Base-by-base conservation (phyloP, 2,329 filamentous ascomycete species). In the Paraconiothyrium brasiliense region DNA sequence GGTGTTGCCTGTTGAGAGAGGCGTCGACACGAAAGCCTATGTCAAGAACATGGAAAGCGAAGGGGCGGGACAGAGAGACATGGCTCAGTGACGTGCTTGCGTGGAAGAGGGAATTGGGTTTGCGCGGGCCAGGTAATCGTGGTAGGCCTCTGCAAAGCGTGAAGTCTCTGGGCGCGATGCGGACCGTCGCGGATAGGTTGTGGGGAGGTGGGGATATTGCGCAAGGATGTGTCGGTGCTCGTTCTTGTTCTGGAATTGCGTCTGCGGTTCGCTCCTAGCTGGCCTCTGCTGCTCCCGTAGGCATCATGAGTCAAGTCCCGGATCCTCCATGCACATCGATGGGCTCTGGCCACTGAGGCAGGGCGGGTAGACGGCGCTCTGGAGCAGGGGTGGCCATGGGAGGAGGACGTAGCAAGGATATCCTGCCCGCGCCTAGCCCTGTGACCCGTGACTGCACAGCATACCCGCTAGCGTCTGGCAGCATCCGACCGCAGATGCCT, bases 1-100 rank as follows among this genome's bases (percentile, higher is more conserved):
- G 14, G 79, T 80, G 6, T 54, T 81, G 24, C 78, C 76, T 3
- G 78, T 81, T 11, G 79, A 80, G 66, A 64, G 68, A 11, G 77
- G 74, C 6, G 75, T 81, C 1, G 54, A 65, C 27, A 51, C 35
- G 13, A 58, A 47, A 14, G 57, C 57, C 11, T 55, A 55, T 20
- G 34, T 55, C 39, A 55, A 13, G 16, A 44, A 22, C 27, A 2
- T 55, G 2, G 27, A 44, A 16, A 24, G n/a, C n/a, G 39, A 55
- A 16, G 27, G 16, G 24, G 27, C 27, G 5, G 39, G 1, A 34
- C 52, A 32, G 7, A 24, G 39, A 14, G 52, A 22, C 16, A 8
- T 20, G 5, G 2, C 8, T 5, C 11, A 34, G 20, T n/a, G 9
- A 34, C 6, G 5, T 44, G 39, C 16, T 44, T 3, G 37, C 22